Percentiles rank a stretch among this genome's conserved stretches.
Evolutionary conservation across 495 filamentous ascomycete species (phyloP).

Genomic region (Amniculicola lignicola): DNA sequence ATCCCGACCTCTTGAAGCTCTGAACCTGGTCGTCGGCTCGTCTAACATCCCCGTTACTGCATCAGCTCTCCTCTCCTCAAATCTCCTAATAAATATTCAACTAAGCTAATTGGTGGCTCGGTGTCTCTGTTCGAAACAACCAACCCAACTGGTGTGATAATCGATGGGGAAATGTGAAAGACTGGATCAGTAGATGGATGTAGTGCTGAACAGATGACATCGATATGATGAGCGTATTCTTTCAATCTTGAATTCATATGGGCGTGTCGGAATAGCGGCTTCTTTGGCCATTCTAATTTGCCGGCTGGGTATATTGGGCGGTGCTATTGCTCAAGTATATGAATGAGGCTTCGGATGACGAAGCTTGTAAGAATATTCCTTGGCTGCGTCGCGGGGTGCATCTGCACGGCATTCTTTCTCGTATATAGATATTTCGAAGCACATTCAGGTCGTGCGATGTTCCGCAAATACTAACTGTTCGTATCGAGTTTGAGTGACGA

Average conservation of each 20-base stretch:
- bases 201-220: constrained; percentile 7
- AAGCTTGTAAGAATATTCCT: not conserved
- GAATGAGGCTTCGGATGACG: constrained; percentile 6
- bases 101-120: not conserved
- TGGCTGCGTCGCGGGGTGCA: constrained; percentile 18
- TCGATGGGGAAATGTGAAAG: no score
- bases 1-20: not conserved
- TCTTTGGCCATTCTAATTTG: constrained; percentile 12
- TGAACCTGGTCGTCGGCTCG: constrained; percentile 13
- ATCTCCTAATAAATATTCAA: not conserved
- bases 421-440: no score
- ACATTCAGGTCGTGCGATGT: no score
- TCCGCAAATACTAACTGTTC: no score
- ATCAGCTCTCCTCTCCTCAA: not conserved
- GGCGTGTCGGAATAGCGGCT: constrained; percentile 16
- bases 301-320: constrained; percentile 18
- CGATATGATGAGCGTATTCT: not conserved
- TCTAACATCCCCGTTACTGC: not conserved
- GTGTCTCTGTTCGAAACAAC: constrained; percentile 4
- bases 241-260: constrained; percentile 20
- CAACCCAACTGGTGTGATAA: no score
- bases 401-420: no score
- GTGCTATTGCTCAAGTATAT: constrained; percentile 3
- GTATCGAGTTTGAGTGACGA: no score
- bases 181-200: constrained; percentile 11